Evolutionary conservation across 805 yeast genomes (phyloP), one percentile per base, ranked within the genome.

Genomic region (Starmerella gropengiesseri): DNA sequence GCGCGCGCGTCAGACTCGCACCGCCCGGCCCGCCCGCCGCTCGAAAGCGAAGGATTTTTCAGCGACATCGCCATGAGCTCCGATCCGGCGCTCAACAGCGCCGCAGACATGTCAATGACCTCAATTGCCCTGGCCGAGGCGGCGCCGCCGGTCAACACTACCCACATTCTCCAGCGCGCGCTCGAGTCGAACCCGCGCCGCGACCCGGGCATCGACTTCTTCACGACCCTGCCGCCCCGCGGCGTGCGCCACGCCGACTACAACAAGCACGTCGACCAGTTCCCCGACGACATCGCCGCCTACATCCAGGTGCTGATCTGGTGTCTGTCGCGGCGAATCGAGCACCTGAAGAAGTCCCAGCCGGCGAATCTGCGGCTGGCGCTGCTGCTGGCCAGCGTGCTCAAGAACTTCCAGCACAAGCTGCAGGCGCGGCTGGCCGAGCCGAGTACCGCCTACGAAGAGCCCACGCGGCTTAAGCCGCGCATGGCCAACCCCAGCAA

Each of bases 221-320:
- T 26, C 39, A 19, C 31, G 7, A n/a, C 21, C 12, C 20, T n/a
- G 17, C 40, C 37, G 21, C 47, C 43, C 11, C 40, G 35, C 14
- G 20, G 32, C 19, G 36, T 31, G 11, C 40, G 22, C n/a, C 36
- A 33, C 17, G 16, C 25, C 7, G 32, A 40, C 14, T 43, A 40
- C 32, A 29, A 23, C n/a, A 19, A 21, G 20, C 28, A 37, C 30
- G 36, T 39, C 1, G 35, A 11, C 5, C 14, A 28, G 17, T 19
- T 42, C 14, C 36, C 27, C 17, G 30, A 30, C 11, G 32, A 36
- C 13, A 7, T 6, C 22, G 23, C 28, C 17, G 29, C 36, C 18
- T 45, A 40, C 38, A 45, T 48, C 16, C 54, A 51, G 36, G 48
- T 49, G 7, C 34, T 51, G 12, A 46, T 51, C 17, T 51, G 54